Conservation (phyloP, 2,329 filamentous ascomycete species). For the Exophiala dermatitidis region DNA sequence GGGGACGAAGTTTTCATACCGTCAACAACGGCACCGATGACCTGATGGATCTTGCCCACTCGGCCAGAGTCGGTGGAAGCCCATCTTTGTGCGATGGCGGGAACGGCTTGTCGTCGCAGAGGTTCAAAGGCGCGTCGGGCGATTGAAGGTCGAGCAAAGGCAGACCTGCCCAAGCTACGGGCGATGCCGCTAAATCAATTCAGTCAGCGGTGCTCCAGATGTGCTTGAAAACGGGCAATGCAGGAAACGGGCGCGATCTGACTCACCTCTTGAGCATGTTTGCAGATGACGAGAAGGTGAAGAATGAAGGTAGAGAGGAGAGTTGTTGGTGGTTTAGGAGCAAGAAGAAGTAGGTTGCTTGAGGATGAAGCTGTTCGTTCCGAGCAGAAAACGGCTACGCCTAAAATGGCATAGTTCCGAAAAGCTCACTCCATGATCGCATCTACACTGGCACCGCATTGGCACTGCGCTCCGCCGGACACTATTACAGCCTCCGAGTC, state of each 20-base stretch:
- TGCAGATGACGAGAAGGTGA: slow-evolving; percentile 30
- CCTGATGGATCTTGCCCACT: slow-evolving; percentile 64
- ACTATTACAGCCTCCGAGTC: not conserved
- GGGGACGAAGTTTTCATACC: slow-evolving; percentile 53
- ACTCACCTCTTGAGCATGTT: slow-evolving; percentile 58
- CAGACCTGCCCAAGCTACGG: slow-evolving; percentile 54
- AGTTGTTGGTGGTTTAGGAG: slow-evolving; percentile 19
- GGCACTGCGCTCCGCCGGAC: too few relatives aligned
- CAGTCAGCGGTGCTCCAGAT: slow-evolving; percentile 33
- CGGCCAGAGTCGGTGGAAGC: slow-evolving; percentile 52
- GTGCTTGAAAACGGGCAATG: slow-evolving; percentile 28
- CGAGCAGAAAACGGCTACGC: slow-evolving; percentile 5
- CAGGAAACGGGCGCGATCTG: slow-evolving; percentile 13
- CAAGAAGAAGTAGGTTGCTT: slow-evolving; percentile 14
- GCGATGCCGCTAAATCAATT: slow-evolving; percentile 52
- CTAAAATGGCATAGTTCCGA: slow-evolving; percentile 3
- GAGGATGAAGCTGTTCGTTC: slow-evolving; percentile 9
- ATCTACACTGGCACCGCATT: not conserved
- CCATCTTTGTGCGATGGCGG: slow-evolving; percentile 54
- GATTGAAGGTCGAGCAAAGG: slow-evolving; percentile 50
- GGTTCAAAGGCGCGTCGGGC: slow-evolving; percentile 51
- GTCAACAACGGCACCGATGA: slow-evolving; percentile 99
- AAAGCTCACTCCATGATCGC: slow-evolving; percentile 1
- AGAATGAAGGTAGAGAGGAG: slow-evolving; percentile 20
- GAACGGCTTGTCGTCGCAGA: slow-evolving; percentile 51